Conservation (phyloP, 352 stramenopile genomes). For the Phytophthora meadii region DNA sequence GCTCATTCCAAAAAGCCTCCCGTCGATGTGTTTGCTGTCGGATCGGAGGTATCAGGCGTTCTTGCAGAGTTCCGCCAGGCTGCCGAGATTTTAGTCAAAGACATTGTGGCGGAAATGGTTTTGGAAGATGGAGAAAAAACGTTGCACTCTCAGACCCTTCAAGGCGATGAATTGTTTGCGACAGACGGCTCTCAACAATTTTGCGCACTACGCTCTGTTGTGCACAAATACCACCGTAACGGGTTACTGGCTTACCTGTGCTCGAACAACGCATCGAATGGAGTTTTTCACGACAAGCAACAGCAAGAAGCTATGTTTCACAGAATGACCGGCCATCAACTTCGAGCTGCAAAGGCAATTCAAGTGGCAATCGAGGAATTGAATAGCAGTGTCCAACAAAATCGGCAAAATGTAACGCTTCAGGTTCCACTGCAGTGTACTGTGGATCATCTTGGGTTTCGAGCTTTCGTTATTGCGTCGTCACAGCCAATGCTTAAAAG, state of each 20-base stretch:
- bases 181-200: conserved; percentile 36
- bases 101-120: conserved; percentile 48
- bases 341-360: conserved; percentile 51
- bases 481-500: conserved; percentile 18
- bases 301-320: conserved; percentile 23
- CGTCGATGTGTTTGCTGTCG: conserved; percentile 16
- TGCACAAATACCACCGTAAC: conserved; percentile 41
- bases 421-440: conserved; percentile 64
- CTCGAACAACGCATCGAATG: conserved; percentile 2
- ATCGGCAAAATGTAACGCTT: conserved; percentile 7
- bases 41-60: conserved; percentile 37
- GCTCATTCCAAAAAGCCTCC: conserved; percentile 10
- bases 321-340: conserved; percentile 56
- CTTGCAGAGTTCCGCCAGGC: conserved; percentile 48
- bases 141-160: conserved; percentile 19
- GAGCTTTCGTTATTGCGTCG: conserved; percentile 55
- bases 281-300: conserved; percentile 14
- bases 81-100: conserved; percentile 36
- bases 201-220: background rate
- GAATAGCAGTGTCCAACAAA: conserved; percentile 10
- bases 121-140: conserved; percentile 34
- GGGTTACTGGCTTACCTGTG: conserved; percentile 51
- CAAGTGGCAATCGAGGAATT: conserved; percentile 35
- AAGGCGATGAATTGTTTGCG: conserved; percentile 47
- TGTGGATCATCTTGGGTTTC: conserved; percentile 68